These are phyloP conservation scores for Podospora australis DNA, from an alignment of 495 filamentous ascomycete genomes.

Conservation along the genomic window DNA sequence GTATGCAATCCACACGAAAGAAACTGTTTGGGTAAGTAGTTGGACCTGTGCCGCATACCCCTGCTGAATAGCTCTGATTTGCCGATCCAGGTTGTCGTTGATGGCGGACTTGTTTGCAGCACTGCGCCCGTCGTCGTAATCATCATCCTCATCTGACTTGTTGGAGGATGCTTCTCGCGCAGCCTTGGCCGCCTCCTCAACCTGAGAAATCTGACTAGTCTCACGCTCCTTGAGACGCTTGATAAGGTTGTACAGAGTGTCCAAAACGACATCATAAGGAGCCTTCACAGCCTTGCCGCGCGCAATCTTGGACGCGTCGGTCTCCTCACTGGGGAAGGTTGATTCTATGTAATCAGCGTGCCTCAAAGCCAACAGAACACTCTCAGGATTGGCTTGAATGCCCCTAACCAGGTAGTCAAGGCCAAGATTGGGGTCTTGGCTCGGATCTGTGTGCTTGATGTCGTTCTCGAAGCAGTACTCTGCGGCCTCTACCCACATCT, in stretches of 20 bases:
- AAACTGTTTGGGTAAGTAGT: slow-evolving; percentile 68
- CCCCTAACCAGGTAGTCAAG: slow-evolving; percentile 69
- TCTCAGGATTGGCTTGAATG: slow-evolving; percentile 86
- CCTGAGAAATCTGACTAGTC: slow-evolving; percentile 57
- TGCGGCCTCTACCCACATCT: slow-evolving; percentile 91
- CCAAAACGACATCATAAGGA: slow-evolving; percentile 75
- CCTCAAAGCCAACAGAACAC: slow-evolving; percentile 80
- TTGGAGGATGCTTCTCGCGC: slow-evolving; percentile 12
- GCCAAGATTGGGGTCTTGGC: slow-evolving; percentile 50
- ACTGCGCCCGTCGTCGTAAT: slow-evolving; percentile 61
- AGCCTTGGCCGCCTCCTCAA: slow-evolving; percentile 53
- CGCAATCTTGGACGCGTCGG: slow-evolving; percentile 59
- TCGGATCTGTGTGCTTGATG: slow-evolving; percentile 39
- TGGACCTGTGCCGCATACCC: slow-evolving; percentile 64
- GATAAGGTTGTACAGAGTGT: slow-evolving; percentile 75
- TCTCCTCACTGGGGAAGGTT: slow-evolving; percentile 59
- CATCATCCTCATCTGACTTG: slow-evolving; percentile 38
- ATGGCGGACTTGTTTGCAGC: slow-evolving; percentile 49
- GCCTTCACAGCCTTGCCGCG: slow-evolving; percentile 70
- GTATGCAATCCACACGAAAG: slow-evolving; percentile 88
- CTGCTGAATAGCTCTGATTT: slow-evolving; percentile 65
- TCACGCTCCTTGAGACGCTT: slow-evolving; percentile 68
- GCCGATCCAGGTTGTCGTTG: slow-evolving; percentile 51
- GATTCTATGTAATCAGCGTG: slow-evolving; percentile 79
- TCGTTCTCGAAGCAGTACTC: slow-evolving; percentile 86